Conservation (phyloP, 352 stramenopile species). For the Pythium graminicola region DNA sequence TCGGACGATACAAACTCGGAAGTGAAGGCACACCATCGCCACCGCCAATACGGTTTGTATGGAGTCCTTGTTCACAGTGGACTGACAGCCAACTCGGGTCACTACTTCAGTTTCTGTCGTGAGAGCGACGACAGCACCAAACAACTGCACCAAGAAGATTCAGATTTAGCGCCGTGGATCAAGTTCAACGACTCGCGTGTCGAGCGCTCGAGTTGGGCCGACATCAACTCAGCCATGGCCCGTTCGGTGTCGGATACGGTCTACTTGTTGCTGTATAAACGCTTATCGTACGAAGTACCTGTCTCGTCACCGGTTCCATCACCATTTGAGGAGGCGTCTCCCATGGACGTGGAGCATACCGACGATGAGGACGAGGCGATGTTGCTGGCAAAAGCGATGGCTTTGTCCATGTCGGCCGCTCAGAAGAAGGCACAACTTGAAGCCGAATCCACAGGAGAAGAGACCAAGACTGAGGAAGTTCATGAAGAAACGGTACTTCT, state of each 20-base stretch:
- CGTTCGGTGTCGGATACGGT: constrained; percentile 84
- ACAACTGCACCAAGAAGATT: constrained; percentile 77
- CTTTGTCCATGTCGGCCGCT: constrained; percentile 79
- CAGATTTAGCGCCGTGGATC: constrained; percentile 76
- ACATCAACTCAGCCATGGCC: constrained; percentile 69
- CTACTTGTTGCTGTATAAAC: constrained; percentile 87
- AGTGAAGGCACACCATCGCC: constrained; percentile 25
- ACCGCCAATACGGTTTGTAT: constrained; percentile 81
- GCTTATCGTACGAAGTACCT: constrained; percentile 50
- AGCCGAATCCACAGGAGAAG: constrained; percentile 37
- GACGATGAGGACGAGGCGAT: constrained; percentile 72
- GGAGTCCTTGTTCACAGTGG: constrained; percentile 87
- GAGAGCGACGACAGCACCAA: constrained; percentile 63
- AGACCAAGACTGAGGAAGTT: constrained; percentile 29
- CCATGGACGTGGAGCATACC: constrained; percentile 21
- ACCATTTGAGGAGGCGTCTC: constrained; percentile 11
- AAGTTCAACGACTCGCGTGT: constrained; percentile 90
- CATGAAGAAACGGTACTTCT: not conserved
- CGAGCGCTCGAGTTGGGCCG: constrained; percentile 66
- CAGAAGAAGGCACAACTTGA: constrained; percentile 32
- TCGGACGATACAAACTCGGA: constrained; percentile 5
- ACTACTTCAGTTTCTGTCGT: constrained; percentile 89
- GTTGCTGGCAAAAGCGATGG: constrained; percentile 84
- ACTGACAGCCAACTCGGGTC: constrained; percentile 82
- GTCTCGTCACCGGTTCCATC: not conserved